Conservation (phyloP, 768 basidiomycete species). For the Boletus pseudopeckii region DNA sequence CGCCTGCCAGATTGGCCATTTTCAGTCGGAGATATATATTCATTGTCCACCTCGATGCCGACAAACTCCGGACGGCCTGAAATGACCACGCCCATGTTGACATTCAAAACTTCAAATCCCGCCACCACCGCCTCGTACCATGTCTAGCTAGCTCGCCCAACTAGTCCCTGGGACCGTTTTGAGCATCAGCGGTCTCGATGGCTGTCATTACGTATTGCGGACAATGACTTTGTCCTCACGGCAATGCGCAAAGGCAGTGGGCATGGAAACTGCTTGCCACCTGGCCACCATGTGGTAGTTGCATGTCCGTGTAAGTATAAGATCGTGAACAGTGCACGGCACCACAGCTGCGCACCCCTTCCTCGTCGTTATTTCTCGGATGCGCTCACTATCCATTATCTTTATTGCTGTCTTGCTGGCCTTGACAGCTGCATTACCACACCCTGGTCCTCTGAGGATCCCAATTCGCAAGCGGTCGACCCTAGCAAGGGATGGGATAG, state of each 20-base stretch:
- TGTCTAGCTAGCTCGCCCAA: too few species aligned
- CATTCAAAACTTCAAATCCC: too few species aligned
- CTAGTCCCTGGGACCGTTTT: background rate
- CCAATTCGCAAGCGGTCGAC: constrained; percentile 15
- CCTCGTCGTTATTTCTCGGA: constrained; percentile 1
- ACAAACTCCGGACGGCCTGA: too few species aligned
- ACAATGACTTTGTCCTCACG: background rate
- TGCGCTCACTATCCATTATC: constrained; percentile 9
- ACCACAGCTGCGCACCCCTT: background rate
- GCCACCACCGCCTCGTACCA: too few species aligned
- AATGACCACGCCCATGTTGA: too few species aligned
- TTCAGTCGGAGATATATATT: too few species aligned
- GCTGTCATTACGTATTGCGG: background rate
- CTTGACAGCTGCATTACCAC: constrained; percentile 16
- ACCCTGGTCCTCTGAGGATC: constrained; percentile 13
- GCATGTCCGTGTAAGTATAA: constrained; percentile 8
- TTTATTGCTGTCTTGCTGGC: constrained; percentile 9
- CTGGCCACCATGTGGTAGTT: background rate
- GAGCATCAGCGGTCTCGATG: too few species aligned
- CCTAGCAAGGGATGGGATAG: constrained; percentile 11
- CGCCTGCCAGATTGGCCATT: too few species aligned
- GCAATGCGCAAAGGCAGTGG: background rate
- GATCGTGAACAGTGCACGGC: background rate
- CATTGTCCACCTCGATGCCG: too few species aligned
- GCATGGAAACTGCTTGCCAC: background rate